Percentiles rank a stretch among this genome's conserved stretches.
phyloP scores from a whole-genome alignment of 2,329 filamentous ascomycete genomes.

The Pseudomassariella vexata region DNA sequence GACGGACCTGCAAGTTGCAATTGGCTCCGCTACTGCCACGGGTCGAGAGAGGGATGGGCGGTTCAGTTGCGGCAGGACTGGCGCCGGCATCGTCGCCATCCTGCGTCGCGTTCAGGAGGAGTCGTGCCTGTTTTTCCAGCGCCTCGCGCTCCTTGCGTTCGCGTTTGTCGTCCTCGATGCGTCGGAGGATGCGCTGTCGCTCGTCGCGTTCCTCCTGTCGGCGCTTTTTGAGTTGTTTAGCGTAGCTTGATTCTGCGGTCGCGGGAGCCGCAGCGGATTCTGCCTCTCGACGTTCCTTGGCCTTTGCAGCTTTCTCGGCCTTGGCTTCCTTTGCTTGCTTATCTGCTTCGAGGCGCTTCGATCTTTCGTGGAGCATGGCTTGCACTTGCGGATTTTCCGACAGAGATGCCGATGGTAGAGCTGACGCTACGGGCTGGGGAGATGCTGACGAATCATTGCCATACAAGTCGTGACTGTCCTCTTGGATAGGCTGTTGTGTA shows the following conservation, averaged over 20 bases:
- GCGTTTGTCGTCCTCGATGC: constrained; percentile 71
- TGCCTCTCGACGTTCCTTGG: constrained; percentile 28
- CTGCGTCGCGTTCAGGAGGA: constrained; percentile 15
- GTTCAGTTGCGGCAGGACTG: constrained; percentile 4
- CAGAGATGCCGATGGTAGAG: not conserved
- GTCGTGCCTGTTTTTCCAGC: constrained; percentile 35
- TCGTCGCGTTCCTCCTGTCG: constrained; percentile 64
- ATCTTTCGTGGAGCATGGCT: constrained; percentile 44
- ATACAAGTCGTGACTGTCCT: constrained; percentile 6
- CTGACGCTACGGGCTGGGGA: not conserved
- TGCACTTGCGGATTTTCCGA: too few species aligned
- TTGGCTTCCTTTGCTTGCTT: constrained; percentile 45
- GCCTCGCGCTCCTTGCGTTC: constrained; percentile 54
- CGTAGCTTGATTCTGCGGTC: constrained; percentile 37
- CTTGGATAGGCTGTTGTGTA: too few species aligned
- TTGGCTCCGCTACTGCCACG: constrained; percentile 16
- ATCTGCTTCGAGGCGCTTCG: constrained; percentile 38
- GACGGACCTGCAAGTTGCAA: constrained; percentile 68
- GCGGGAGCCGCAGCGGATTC: constrained; percentile 28
- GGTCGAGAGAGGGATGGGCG: constrained; percentile 13
- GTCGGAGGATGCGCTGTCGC: constrained; percentile 63
- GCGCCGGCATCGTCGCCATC: constrained; percentile 16
- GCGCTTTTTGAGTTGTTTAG: constrained; percentile 53
- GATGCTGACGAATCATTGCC: not conserved
- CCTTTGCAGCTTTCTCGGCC: constrained; percentile 37